Base-by-base conservation (phyloP, 257 asterid species). In the Buddleja alternifolia region DNA sequence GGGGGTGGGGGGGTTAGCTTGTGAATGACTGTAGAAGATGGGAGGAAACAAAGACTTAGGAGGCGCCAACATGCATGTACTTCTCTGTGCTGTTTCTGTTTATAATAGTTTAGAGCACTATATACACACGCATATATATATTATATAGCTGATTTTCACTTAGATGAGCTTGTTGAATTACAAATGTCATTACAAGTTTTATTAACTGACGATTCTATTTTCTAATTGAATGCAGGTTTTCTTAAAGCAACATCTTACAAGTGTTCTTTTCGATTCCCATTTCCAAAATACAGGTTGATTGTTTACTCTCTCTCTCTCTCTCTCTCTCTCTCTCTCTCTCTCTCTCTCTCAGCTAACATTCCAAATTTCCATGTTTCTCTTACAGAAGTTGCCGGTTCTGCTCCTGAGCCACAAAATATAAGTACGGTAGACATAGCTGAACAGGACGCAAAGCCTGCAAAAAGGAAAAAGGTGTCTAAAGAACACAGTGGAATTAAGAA, bases 191-290 rank as follows among this genome's bases (percentile, higher is more conserved):
- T 12, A 23, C 7, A 2, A 56, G 12, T 20, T 25, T 63, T 8
- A n/a, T 50, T 54, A 29, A 14, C 55, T 53, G 41, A 68, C 57
- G 61, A 36, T 69, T 56, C 15, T n/a, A 29, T 59, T 61, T n/a
- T 6, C 21, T 47, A 57, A 41, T 7, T 65, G 60, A 48, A 40
- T 85, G 83, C 96, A 93, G 97, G 96, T 93, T 77, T 93, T 86
- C 89, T 79, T 93, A 64, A 93, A 93, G 92, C 97, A 93, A 79
- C 95, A 81, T 71, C 89, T 93, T 0, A 82, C 69, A 1, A 39
- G 67, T 72, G 92, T 88, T 19, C 96, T 85, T 40, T 84, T 93
- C 9, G 93, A 93, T 86, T 80, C 98, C 53, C 83, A 93, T 71
- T 88, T 85, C 50, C 61, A 50, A n/a, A 55, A 36, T 16, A 70